A percentile compares a stretch with the other conserved stretches of the same genome.
Conservation (phyloP, 1,139 yeast species). For the Candida tetrigidarum region DNA sequence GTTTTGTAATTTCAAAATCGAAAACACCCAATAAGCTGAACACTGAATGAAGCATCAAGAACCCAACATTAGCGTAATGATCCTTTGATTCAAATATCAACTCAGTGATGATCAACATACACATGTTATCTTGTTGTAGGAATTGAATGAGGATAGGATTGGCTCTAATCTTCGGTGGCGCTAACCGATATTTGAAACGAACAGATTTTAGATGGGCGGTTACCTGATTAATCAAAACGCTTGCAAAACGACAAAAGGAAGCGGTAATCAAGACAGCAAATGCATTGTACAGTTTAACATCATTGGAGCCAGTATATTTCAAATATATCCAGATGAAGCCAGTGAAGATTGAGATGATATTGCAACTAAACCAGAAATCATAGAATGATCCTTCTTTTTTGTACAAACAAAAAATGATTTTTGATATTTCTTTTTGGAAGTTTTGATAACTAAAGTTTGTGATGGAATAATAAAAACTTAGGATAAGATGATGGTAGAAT, state of each 20-base stretch:
- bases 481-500: slow-evolving; percentile 10
- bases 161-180: slow-evolving; percentile 7
- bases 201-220: background rate
- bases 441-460: background rate
- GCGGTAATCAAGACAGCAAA: slow-evolving; percentile 10
- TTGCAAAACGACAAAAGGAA: slow-evolving; percentile 11
- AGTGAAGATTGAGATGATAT: slow-evolving; percentile 11
- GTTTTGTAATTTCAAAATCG: slow-evolving; percentile 8
- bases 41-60: slow-evolving; percentile 13
- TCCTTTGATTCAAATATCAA: slow-evolving; percentile 14
- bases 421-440: slow-evolving; percentile 2
- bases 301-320: background rate
- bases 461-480: background rate
- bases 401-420: slow-evolving; percentile 7
- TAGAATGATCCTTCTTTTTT: slow-evolving; percentile 12
- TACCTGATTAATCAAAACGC: slow-evolving; percentile 9
- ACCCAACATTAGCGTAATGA: slow-evolving; percentile 7
- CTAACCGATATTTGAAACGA: background rate
- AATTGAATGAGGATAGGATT: slow-evolving; percentile 9
- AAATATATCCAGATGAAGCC: slow-evolving; percentile 14
- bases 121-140: slow-evolving; percentile 14
- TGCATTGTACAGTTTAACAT: slow-evolving; percentile 11
- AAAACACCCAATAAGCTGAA: slow-evolving; percentile 12
- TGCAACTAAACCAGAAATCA: slow-evolving; percentile 16
- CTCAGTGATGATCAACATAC: slow-evolving; percentile 15